Evolutionary conservation across 2,329 filamentous ascomycete species (phyloP), one percentile per base, ranked within the genome.

Genomic region (Lachnellula subtilissima): DNA sequence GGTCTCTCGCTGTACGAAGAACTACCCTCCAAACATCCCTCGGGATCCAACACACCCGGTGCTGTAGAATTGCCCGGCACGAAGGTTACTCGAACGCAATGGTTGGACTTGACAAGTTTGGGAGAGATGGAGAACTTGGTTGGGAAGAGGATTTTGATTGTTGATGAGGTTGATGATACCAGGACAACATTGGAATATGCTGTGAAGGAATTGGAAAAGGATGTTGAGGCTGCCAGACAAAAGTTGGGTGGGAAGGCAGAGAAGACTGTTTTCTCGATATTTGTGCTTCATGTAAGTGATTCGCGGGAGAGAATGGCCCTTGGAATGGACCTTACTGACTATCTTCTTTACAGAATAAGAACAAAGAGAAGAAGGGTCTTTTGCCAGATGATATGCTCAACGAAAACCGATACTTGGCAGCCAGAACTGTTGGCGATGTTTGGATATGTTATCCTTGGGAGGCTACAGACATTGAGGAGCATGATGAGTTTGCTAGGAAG

Each of bases 401-500:
- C 42, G 75, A 85, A 54, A 82, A 82, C 55, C 81, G 87, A 67
- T 99, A 99, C 75, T 74, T 88, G 64, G 94, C 94, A 22, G 91
- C 94, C 22, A 79, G 87, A 70, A 97, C 93, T 5, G 89, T 95
- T 35, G 83, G 82, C n/a, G 93, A 99, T 74, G 87, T 91, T 63
- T 99, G 94, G 94, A 97, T 97, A 72, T 95, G 91, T 81, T 99
- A 99, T 76, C 94, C 94, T 15, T 99, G 94, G 94, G 94, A 97
- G 78, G 94, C 94, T 45, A 87, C 76, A 36, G 89, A 97, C 71
- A 97, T 97, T 69, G 91, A 96, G 28, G 89, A 92, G 80, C 93
- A 97, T 72, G 93, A 97, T 74, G 74, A 76, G 58, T 71, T 86
- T 56, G 88, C 91, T 17, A 76, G 45, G 14, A 63, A 68, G 58